phyloP scores from a whole-genome alignment of 257 asterid species.

The Ilex asprella region DNA sequence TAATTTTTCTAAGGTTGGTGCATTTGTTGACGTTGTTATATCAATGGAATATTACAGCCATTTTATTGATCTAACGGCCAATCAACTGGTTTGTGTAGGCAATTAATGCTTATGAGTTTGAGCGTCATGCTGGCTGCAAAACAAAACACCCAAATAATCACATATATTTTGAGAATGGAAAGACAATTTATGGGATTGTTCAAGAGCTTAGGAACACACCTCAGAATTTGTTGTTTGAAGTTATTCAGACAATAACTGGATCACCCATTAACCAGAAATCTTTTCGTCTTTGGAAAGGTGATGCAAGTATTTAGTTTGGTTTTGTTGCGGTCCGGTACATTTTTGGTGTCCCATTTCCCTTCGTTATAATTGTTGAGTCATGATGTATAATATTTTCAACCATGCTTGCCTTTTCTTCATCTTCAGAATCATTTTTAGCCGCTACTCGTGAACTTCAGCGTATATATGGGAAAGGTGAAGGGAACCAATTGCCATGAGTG shows the following conservation, averaged over 20 bases:
- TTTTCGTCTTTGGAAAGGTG: slow-evolving; percentile 33
- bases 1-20: slow-evolving; percentile 23
- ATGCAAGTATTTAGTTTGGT: neutral
- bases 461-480: slow-evolving; percentile 28
- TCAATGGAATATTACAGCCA: neutral
- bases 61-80: neutral
- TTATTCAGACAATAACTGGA: slow-evolving; percentile 28
- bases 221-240: slow-evolving; percentile 27
- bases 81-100: slow-evolving; percentile 10
- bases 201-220: slow-evolving; percentile 32
- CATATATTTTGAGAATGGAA: slow-evolving; percentile 34
- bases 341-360: no score
- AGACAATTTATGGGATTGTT: slow-evolving; percentile 30
- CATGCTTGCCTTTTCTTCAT: slow-evolving; percentile 1
- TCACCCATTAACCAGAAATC: slow-evolving; percentile 27
- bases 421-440: slow-evolving; percentile 30
- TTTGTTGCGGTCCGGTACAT: neutral
- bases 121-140: slow-evolving; percentile 35
- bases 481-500: slow-evolving; percentile 8
- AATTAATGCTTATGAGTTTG: slow-evolving; percentile 35
- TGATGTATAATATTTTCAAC: no score
- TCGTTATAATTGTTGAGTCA: no score
- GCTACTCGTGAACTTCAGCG: slow-evolving; percentile 35
- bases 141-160: slow-evolving; percentile 35
- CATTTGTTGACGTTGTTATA: neutral